These are phyloP conservation scores for Cytospora chrysosperma DNA, from an alignment of 2,329 filamentous ascomycete species.

Conservation along the genomic window DNA sequence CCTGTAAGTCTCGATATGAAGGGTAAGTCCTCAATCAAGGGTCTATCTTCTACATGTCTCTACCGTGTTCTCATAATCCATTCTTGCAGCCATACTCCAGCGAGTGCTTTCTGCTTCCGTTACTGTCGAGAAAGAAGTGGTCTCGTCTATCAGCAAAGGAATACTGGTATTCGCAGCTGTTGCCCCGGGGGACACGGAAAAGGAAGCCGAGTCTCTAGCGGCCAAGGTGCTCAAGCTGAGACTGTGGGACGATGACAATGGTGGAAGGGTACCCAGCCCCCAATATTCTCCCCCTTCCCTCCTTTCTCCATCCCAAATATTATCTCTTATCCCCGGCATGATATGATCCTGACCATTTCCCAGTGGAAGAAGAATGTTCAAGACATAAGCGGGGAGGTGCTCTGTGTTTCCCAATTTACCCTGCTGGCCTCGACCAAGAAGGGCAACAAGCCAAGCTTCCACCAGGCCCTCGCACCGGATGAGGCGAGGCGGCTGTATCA, in stretches of 20 bases:
- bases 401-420: conserved; percentile 99
- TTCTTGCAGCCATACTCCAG: conserved; percentile 75
- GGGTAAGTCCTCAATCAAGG: conserved; percentile 31
- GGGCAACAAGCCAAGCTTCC: conserved; percentile 92
- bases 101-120: conserved; percentile 94
- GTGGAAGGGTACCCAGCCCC: conserved; percentile 54
- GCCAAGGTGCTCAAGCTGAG: conserved; percentile 85
- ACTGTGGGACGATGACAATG: conserved; percentile 82
- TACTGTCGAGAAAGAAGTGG: conserved; percentile 83
- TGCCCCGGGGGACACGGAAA: conserved; percentile 83
- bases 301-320: too few relatives aligned
- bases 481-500: conserved; percentile 82
- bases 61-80: conserved; percentile 19
- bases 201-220: conserved; percentile 81
- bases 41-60: neutral
- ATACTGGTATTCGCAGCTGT: conserved; percentile 90
- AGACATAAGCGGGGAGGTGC: conserved; percentile 85
- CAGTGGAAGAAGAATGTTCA: conserved; percentile 90
- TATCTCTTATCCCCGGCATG: neutral
- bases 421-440: conserved; percentile 92
- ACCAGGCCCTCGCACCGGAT: conserved; percentile 76
- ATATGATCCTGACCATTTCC: conserved; percentile 8
- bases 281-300: conserved; percentile 13
- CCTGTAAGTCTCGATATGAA: conserved; percentile 32
- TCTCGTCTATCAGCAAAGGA: conserved; percentile 89